These are phyloP conservation scores for Aegilops speltoides DNA, from an alignment of 176 grass and related monocot species.

Conservation along the genomic window DNA sequence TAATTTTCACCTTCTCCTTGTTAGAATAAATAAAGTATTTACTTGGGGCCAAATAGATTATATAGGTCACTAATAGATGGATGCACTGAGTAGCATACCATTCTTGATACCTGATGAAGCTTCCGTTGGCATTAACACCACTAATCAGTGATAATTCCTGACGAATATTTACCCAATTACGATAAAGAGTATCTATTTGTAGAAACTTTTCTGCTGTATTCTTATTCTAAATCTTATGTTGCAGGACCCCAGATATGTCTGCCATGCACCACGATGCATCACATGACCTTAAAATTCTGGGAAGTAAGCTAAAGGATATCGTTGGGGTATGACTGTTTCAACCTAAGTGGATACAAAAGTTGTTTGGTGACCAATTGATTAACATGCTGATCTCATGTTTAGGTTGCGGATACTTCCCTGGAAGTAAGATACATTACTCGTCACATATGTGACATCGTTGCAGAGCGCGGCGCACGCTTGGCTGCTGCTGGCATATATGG, in stretches of 20 bases:
- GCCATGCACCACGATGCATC: constrained; percentile 94
- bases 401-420: constrained; percentile 68
- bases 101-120: constrained; percentile 15
- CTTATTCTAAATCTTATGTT: constrained; percentile 30
- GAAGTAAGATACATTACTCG: constrained; percentile 80
- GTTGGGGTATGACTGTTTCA: constrained; percentile 58
- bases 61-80: neutral
- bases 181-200: neutral
- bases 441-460: constrained; percentile 79
- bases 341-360: neutral
- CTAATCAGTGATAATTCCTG: neutral
- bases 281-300: constrained; percentile 73
- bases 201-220: neutral
- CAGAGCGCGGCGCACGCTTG: constrained; percentile 73
- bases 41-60: neutral
- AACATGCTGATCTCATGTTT: constrained; percentile 26
- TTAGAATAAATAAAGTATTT: neutral
- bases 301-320: constrained; percentile 79
- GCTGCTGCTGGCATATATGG: constrained; percentile 80
- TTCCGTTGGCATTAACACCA: neutral
- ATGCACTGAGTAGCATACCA: neutral
- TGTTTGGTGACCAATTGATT: neutral
- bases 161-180: neutral
- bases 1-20: neutral
- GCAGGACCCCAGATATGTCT: constrained; percentile 87